These are phyloP conservation scores for Micractinium sp. DNA, from an alignment of 139 green algal species.

Conservation along the genomic window DNA sequence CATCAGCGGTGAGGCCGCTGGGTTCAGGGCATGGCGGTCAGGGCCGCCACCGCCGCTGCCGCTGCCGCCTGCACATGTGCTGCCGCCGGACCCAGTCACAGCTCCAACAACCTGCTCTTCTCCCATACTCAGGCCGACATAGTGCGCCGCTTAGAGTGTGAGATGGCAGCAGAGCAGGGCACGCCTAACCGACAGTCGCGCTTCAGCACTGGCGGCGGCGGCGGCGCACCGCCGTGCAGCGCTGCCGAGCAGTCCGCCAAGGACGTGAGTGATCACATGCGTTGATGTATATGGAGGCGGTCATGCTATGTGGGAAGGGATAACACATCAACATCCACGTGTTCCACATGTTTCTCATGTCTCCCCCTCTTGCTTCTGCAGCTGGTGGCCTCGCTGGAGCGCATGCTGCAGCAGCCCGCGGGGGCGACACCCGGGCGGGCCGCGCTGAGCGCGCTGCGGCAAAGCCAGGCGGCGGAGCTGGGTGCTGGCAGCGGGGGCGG, in stretches of 20 bases:
- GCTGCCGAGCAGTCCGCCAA: neutral
- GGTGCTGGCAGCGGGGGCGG: neutral
- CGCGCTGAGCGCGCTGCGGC: neutral
- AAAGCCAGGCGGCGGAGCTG: neutral
- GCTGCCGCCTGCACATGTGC: neutral
- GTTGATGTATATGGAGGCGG: too few relatives aligned
- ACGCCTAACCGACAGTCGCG: neutral
- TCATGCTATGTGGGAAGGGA: too few relatives aligned
- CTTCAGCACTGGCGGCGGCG: neutral
- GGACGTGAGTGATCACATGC: neutral
- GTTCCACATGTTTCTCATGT: neutral
- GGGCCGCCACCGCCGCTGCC: neutral
- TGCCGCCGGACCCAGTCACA: neutral
- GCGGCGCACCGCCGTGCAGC: neutral
- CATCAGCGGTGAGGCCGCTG: neutral
- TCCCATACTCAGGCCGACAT: neutral
- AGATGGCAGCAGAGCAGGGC: neutral
- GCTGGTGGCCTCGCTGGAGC: constrained; percentile 7
- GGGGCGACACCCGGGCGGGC: neutral
- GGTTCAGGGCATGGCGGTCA: neutral
- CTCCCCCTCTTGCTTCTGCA: neutral
- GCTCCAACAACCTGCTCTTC: neutral
- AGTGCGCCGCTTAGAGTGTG: neutral
- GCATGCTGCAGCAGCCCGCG: neutral
- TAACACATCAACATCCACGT: too few relatives aligned